Conservation (phyloP, 768 basidiomycete genomes). For the Mrakia frigida region DNA sequence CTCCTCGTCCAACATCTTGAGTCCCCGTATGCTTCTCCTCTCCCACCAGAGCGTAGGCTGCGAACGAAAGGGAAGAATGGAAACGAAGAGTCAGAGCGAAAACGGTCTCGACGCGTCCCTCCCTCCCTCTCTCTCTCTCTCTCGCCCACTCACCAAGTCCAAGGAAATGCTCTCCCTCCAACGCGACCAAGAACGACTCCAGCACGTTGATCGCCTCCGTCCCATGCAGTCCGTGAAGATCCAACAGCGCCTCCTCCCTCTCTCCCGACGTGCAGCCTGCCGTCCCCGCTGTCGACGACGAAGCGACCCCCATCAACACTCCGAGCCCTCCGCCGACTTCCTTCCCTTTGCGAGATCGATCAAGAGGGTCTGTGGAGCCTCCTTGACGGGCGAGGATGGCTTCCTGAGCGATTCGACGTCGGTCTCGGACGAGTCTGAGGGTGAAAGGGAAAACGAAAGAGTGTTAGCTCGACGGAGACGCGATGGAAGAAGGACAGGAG, state of each 20-base stretch:
- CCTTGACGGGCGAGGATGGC: conserved; percentile 59
- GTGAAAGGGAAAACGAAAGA: neutral
- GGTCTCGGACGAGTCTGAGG: conserved; percentile 70
- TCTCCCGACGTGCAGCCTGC: conserved; percentile 67
- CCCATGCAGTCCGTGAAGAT: conserved; percentile 58
- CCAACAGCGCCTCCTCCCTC: conserved; percentile 77
- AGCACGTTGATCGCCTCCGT: conserved; percentile 87
- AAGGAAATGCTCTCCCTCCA: conserved; percentile 81
- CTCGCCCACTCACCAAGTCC: conserved; percentile 60
- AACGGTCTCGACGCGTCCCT: neutral
- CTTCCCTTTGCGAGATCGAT: conserved; percentile 68
- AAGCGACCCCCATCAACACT: conserved; percentile 76
- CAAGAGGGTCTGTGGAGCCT: conserved; percentile 66
- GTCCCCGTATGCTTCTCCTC: conserved; percentile 94
- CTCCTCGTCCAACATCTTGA: conserved; percentile 73
- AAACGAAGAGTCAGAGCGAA: neutral
- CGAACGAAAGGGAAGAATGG: conserved; percentile 21
- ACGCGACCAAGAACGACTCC: conserved; percentile 80
- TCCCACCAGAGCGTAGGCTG: conserved; percentile 84
- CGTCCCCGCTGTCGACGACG: conserved; percentile 47
- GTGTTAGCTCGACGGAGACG: neutral
- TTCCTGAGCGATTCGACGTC: conserved; percentile 67
- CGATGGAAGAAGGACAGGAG: neutral
- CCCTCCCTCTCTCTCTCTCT: neutral
- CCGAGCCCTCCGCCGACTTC: conserved; percentile 75